phyloP scores from a whole-genome alignment of 2,329 filamentous ascomycete genomes.

The Stylonectria norvegica region DNA sequence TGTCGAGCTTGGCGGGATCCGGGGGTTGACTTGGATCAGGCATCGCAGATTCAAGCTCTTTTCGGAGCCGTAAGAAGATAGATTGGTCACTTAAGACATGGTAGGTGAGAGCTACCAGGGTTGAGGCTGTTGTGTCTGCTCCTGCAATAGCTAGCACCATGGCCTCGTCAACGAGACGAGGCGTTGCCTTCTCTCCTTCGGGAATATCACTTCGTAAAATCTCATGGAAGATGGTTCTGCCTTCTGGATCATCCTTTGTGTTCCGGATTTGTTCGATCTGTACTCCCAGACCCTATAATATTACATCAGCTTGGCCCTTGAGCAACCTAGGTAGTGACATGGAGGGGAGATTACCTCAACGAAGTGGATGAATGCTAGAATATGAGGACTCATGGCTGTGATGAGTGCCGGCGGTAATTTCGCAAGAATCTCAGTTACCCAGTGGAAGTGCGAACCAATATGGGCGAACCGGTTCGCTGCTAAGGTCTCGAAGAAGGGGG shows the following conservation, averaged over 20 bases:
- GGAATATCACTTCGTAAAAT: slow-evolving; percentile 31
- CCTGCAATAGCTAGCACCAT: slow-evolving; percentile 34
- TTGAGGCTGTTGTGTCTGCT: slow-evolving; percentile 36
- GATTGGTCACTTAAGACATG: slow-evolving; percentile 33
- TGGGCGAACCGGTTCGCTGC: slow-evolving; percentile 10
- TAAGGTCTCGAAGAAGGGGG: slow-evolving; percentile 22
- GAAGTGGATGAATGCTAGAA: slow-evolving; percentile 7
- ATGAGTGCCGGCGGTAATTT: slow-evolving; percentile 22
- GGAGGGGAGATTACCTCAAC: slow-evolving; percentile 3
- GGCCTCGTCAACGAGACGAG: slow-evolving; percentile 33
- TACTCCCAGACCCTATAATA: slow-evolving; percentile 5
- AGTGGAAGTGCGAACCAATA: slow-evolving; percentile 20
- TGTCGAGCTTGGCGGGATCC: slow-evolving; percentile 26
- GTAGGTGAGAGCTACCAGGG: slow-evolving; percentile 34
- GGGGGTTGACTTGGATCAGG: slow-evolving; percentile 7
- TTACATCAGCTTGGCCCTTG: not conserved
- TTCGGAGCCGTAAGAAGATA: slow-evolving; percentile 28
- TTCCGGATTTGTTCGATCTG: slow-evolving; percentile 11
- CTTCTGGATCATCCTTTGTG: slow-evolving; percentile 5
- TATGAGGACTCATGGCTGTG: slow-evolving; percentile 11
- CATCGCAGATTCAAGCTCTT: slow-evolving; percentile 30
- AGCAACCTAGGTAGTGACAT: not conserved
- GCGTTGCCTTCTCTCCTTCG: slow-evolving; percentile 29
- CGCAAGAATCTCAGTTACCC: slow-evolving; percentile 16
- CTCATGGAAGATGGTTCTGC: slow-evolving; percentile 31